These are phyloP conservation scores for Moesziomyces sp. DNA, from an alignment of 1,284 basidiomycete species.

Conservation along the genomic window DNA sequence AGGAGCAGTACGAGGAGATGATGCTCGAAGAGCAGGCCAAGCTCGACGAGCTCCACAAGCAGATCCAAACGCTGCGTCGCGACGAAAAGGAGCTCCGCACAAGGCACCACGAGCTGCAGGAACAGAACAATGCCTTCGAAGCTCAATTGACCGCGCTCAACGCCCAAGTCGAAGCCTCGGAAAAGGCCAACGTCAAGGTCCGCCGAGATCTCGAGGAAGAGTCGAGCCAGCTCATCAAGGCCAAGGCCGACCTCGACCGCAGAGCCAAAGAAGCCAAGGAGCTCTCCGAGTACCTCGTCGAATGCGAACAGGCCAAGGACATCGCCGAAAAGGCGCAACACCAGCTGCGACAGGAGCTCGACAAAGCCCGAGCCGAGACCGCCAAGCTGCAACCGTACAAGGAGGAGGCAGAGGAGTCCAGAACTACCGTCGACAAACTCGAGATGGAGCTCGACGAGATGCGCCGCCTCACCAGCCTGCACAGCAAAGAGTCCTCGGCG, in stretches of 20 bases:
- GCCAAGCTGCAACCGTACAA: slow-evolving; percentile 35
- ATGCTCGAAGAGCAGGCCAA: slow-evolving; percentile 41
- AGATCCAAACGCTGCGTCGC: slow-evolving; percentile 37
- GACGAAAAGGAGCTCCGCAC: slow-evolving; percentile 41
- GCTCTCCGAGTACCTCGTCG: slow-evolving; percentile 35
- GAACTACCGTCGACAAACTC: slow-evolving; percentile 36
- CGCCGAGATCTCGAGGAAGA: slow-evolving; percentile 44
- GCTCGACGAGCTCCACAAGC: slow-evolving; percentile 38
- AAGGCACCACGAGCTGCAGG: slow-evolving; percentile 35
- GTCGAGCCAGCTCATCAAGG: slow-evolving; percentile 28
- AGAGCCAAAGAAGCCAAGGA: slow-evolving; percentile 33
- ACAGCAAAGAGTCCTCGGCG: slow-evolving; percentile 36
- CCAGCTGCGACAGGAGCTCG: slow-evolving; percentile 36
- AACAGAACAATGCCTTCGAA: slow-evolving; percentile 40
- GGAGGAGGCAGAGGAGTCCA: slow-evolving; percentile 30
- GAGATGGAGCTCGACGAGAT: slow-evolving; percentile 46
- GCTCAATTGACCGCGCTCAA: slow-evolving; percentile 33
- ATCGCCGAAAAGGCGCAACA: slow-evolving; percentile 11
- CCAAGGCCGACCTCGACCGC: slow-evolving; percentile 34
- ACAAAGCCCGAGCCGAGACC: slow-evolving; percentile 19
- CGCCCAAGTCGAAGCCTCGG: slow-evolving; percentile 29
- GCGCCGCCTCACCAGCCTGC: slow-evolving; percentile 28
- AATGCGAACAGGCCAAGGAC: slow-evolving; percentile 36
- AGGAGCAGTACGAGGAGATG: slow-evolving; percentile 45
- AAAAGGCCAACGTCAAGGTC: slow-evolving; percentile 31